These are phyloP conservation scores for Cordyceps cateniannulata DNA, from an alignment of 2,329 filamentous ascomycete genomes.

Conservation along the genomic window DNA sequence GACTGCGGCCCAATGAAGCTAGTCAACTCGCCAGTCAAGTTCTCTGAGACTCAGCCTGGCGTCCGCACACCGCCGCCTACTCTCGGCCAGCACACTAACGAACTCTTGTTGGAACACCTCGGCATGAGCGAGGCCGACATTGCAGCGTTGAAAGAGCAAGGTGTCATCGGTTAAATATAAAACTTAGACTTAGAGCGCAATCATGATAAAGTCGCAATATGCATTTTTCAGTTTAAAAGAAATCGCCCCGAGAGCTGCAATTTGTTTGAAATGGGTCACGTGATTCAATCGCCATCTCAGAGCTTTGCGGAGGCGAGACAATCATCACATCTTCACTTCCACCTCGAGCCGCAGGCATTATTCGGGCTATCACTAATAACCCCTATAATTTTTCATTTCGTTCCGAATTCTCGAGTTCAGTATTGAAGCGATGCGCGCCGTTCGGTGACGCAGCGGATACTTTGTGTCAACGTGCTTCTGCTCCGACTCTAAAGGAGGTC, in stretches of 20 bases:
- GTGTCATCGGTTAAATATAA: constrained; percentile 50
- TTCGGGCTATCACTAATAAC: not conserved
- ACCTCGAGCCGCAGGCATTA: not conserved
- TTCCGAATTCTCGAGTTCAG: not conserved
- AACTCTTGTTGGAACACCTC: constrained; percentile 61
- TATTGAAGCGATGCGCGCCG: not conserved
- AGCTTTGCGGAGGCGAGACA: not conserved
- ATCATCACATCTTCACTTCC: not conserved
- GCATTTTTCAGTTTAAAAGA: not conserved
- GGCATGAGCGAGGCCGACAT: constrained; percentile 56
- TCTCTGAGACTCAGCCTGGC: constrained; percentile 71
- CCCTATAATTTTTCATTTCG: not conserved
- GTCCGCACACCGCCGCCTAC: constrained; percentile 75
- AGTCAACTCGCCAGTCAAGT: constrained; percentile 93
- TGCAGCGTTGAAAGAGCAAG: constrained; percentile 53
- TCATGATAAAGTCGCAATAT: too few relatives aligned
- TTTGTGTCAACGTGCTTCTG: not conserved
- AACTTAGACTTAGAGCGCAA: not conserved
- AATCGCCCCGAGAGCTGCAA: not conserved
- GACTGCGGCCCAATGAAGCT: constrained; percentile 80
- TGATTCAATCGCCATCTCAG: not conserved
- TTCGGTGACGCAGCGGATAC: not conserved
- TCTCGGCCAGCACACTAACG: constrained; percentile 79
- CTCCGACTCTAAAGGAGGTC: not conserved
- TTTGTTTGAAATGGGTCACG: not conserved